Base-by-base conservation (phyloP, 352 stramenopile species). In the Globisporangium sylvaticum region DNA sequence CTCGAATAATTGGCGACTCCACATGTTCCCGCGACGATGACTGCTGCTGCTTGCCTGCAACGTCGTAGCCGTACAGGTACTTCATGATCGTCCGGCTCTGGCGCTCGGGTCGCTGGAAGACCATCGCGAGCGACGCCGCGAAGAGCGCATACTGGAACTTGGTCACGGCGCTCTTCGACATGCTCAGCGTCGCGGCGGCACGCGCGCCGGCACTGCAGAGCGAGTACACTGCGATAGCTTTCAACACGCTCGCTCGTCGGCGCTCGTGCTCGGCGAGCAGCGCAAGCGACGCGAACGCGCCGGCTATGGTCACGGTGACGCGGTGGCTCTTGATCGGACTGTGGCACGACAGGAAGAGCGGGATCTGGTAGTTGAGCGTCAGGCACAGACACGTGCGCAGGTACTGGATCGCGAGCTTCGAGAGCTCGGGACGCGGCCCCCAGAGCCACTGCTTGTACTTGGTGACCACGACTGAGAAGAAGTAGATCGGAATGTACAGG, bases 401-500 rank as follows among this genome's bases (percentile, higher is more conserved):
- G 53, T 89, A 91, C 42, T 84, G 76, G 55, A 77, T 27, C 10
- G 71, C 57, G 12, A 89, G 63, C 22, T 68, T 62, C 6, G 52
- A 22, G 20, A 89, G 39, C 8, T 69, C 60, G 15, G 83, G 83
- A 2, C 83, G 78, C 4, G 83, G 83, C 0, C 81, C 83, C 42
- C 67, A 81, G n/a, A 89, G 53, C 83, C 83, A 91, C 20, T 69
- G 70, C 58, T 87, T 89, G 72, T 83, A 88, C 63, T 81, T 83
- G 14, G 78, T 68, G n/a, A 79, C 65, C 31, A 83, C 69, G 15
- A 77, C 72, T 25, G 81, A 88, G 63, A 81, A 55, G 5, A 81
- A 55, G 72, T 86, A 91, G 73, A 91, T 89, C n/a, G 83, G 81
- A 18, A 89, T 67, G 63, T 89, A 88, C 22, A 91, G 62, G 37